A percentile compares a stretch with the other conserved stretches of the same genome.
phyloP scores from a whole-genome alignment of 768 basidiomycete species.

The Leccinum subgranulosum region DNA sequence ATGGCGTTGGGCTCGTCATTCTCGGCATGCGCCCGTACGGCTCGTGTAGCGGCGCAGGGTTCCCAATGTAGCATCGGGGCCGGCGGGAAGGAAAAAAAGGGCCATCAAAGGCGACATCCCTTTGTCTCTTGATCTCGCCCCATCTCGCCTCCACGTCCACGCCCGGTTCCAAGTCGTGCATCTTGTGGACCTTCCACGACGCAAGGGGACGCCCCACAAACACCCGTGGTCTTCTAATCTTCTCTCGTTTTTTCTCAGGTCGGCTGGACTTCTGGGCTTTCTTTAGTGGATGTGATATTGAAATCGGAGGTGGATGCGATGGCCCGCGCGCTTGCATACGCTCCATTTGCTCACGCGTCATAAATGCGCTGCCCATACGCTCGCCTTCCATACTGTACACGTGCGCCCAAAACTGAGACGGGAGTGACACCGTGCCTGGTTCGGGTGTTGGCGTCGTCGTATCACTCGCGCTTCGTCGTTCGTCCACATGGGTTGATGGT shows the following conservation, averaged over 20 bases:
- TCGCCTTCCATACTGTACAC: slow-evolving; percentile 32
- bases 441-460: slow-evolving; percentile 4
- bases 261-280: not conserved
- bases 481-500: not conserved
- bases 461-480: not conserved
- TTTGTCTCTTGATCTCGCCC: not conserved
- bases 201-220: slow-evolving; percentile 24
- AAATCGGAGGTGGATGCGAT: not conserved
- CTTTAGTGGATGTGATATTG: not conserved
- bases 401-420: slow-evolving; percentile 32
- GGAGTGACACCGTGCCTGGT: not conserved
- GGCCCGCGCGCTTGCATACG: not conserved
- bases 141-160: not conserved
- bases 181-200: slow-evolving; percentile 22
- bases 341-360: slow-evolving; percentile 10
- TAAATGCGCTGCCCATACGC: slow-evolving; percentile 26
- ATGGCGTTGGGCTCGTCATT: not conserved
- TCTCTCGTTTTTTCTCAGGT: not conserved
- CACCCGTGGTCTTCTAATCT: slow-evolving; percentile 12
- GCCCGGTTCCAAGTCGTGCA: slow-evolving; percentile 23
- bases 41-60: slow-evolving; percentile 12
- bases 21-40: slow-evolving; percentile 22
- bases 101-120: not conserved
- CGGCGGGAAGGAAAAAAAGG: not conserved
- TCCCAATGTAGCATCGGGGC: slow-evolving; percentile 21